These are phyloP conservation scores for Termitomyces sp. DNA, from an alignment of 768 basidiomycete genomes.

Conservation along the genomic window DNA sequence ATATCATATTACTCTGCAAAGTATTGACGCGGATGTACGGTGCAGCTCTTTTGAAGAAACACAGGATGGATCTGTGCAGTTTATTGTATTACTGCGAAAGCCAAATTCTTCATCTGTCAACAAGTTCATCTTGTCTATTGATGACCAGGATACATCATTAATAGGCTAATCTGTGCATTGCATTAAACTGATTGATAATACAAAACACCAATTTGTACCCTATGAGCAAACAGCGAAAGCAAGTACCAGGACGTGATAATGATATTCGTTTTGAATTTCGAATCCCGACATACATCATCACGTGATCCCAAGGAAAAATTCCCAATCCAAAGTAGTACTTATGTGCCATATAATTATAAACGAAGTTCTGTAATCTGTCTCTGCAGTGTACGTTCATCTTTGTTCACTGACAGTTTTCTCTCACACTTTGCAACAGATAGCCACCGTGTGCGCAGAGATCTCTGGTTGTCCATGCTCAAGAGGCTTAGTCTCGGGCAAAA, in stretches of 20 bases:
- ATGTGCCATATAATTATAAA: too few species aligned
- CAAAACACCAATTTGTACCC: background rate
- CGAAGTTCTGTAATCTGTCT: background rate
- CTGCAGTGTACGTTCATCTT: slow-evolving; percentile 6
- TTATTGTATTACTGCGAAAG: slow-evolving; percentile 5
- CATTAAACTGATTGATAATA: background rate
- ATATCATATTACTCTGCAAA: slow-evolving; percentile 16
- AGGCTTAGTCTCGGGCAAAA: slow-evolving; percentile 52
- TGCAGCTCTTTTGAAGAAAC: background rate
- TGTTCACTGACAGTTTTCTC: background rate
- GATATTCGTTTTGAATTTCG: too few species aligned
- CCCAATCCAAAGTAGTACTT: too few species aligned
- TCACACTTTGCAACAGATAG: slow-evolving; percentile 2
- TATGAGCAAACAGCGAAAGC: too few species aligned
- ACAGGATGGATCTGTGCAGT: background rate
- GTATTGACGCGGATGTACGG: background rate
- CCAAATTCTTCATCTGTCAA: background rate
- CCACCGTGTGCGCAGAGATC: slow-evolving; percentile 16
- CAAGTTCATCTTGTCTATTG: slow-evolving; percentile 9
- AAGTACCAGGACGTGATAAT: too few species aligned
- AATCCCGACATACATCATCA: too few species aligned
- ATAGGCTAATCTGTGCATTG: background rate
- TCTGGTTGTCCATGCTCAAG: slow-evolving; percentile 74
- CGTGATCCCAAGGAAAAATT: background rate
- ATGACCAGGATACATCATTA: background rate